Percentiles rank a stretch among this genome's conserved stretches.
phyloP scores from a whole-genome alignment of 228 moss, liverwort and hornwort genomes.

The Sphagnum magellanicum region DNA sequence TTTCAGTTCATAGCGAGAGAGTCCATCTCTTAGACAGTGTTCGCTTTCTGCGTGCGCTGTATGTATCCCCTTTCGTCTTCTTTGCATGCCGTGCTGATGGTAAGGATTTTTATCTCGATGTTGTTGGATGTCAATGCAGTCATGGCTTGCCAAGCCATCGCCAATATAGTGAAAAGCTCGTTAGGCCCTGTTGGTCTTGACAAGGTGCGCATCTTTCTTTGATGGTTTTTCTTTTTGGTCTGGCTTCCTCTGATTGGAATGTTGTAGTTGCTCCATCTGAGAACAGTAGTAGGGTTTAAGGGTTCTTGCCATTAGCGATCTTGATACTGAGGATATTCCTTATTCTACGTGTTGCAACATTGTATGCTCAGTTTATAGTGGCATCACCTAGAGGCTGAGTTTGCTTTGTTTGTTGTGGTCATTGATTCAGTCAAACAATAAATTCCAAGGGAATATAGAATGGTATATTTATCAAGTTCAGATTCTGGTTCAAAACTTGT shows the following conservation, averaged over 20 bases:
- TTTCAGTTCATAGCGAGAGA: too few relatives aligned
- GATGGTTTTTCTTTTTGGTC: neutral
- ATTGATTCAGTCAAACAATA: too few relatives aligned
- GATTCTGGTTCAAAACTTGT: neutral
- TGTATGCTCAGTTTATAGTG: neutral
- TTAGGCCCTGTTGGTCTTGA: conserved; percentile 88
- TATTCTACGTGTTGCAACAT: neutral
- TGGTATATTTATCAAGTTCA: too few relatives aligned
- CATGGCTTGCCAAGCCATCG: conserved; percentile 85
- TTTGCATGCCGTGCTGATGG: too few relatives aligned
- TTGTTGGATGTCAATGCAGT: conserved; percentile 30
- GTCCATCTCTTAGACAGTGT: too few relatives aligned
- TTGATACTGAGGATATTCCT: neutral
- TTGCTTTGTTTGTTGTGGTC: too few relatives aligned
- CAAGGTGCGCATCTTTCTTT: conserved; percentile 35
- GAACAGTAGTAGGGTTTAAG: neutral
- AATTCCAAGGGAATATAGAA: too few relatives aligned
- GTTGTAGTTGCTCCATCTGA: neutral
- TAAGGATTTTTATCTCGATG: neutral
- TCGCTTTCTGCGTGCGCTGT: too few relatives aligned
- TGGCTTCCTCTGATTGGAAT: neutral
- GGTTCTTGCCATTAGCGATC: neutral
- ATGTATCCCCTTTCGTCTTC: too few relatives aligned
- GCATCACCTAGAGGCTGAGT: too few relatives aligned
- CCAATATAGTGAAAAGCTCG: conserved; percentile 88